phyloP scores from a whole-genome alignment of 306 rosid genomes.

The Crataegus laevigata region DNA sequence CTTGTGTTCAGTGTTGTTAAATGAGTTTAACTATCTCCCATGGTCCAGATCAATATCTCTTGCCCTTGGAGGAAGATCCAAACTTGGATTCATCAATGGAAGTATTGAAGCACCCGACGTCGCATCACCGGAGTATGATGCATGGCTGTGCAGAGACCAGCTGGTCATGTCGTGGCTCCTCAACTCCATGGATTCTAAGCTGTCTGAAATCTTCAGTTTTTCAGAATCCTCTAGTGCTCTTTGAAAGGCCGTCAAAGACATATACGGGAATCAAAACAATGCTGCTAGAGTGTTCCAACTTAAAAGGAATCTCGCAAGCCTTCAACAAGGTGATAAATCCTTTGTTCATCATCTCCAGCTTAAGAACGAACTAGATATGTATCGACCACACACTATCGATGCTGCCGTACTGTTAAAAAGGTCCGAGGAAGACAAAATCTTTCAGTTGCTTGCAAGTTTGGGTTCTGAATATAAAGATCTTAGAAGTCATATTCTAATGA shows the following conservation, averaged over 20 bases:
- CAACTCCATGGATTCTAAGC: neutral
- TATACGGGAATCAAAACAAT: neutral
- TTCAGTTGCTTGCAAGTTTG: neutral
- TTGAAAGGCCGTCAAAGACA: neutral
- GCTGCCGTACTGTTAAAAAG: neutral
- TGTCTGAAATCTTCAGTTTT: neutral
- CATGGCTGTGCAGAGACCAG: neutral
- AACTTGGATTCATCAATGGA: neutral
- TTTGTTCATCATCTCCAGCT: neutral
- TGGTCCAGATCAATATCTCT: neutral
- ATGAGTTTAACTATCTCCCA: neutral
- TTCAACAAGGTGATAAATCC: neutral
- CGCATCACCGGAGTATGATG: neutral
- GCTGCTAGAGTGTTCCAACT: neutral
- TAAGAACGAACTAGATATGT: neutral
- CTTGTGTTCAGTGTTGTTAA: neutral
- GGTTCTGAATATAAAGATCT: neutral
- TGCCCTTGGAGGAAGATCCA: neutral
- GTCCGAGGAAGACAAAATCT: neutral
- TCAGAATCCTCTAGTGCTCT: neutral
- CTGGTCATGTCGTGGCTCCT: conserved; percentile 1
- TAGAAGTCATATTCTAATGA: neutral
- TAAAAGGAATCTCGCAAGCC: neutral
- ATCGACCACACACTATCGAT: neutral
- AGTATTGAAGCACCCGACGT: neutral